Evolutionary conservation across 352 stramenopile genomes (phyloP).

Genomic region (Phytophthora multivora): DNA sequence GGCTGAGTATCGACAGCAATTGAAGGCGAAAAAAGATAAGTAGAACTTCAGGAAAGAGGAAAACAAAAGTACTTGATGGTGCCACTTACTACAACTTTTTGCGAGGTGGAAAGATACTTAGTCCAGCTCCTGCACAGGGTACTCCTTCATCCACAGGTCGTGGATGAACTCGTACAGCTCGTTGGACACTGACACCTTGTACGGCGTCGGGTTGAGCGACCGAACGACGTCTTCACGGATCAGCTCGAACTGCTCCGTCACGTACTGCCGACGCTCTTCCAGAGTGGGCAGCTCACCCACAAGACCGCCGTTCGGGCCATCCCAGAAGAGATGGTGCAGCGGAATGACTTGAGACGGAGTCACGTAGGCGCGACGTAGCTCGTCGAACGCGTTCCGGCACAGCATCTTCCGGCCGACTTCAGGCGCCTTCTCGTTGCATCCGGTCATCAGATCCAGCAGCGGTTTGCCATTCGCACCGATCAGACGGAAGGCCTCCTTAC

Average conservation of each 20-base stretch:
- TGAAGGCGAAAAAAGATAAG: slow-evolving; percentile 53
- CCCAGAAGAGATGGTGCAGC: slow-evolving; percentile 92
- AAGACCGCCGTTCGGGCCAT: slow-evolving; percentile 81
- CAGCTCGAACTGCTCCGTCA: slow-evolving; percentile 91
- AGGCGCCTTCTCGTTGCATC: slow-evolving; percentile 82
- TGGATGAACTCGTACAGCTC: slow-evolving; percentile 95
- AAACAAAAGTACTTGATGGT: slow-evolving; percentile 34
- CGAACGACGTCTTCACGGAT: slow-evolving; percentile 95
- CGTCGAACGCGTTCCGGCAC: slow-evolving; percentile 97
- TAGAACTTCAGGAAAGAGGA: slow-evolving; percentile 23
- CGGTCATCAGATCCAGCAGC: slow-evolving; percentile 92
- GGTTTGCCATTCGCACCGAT: slow-evolving; percentile 87
- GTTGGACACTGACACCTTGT: slow-evolving; percentile 93
- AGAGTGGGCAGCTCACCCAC: slow-evolving; percentile 69
- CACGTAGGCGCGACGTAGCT: slow-evolving; percentile 94
- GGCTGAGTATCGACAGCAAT: slow-evolving; percentile 61
- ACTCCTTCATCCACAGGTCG: slow-evolving; percentile 95
- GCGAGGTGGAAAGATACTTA: slow-evolving; percentile 31
- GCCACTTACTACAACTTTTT: slow-evolving; percentile 31
- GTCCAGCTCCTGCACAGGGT: slow-evolving; percentile 82
- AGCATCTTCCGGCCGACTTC: slow-evolving; percentile 87
- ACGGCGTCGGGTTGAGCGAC: slow-evolving; percentile 95
- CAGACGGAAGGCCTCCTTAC: slow-evolving; percentile 92
- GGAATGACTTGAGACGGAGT: slow-evolving; percentile 90
- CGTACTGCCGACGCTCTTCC: slow-evolving; percentile 84